These are phyloP conservation scores for Xylaria sp. DNA, from an alignment of 2,329 filamentous ascomycete genomes.

Conservation along the genomic window DNA sequence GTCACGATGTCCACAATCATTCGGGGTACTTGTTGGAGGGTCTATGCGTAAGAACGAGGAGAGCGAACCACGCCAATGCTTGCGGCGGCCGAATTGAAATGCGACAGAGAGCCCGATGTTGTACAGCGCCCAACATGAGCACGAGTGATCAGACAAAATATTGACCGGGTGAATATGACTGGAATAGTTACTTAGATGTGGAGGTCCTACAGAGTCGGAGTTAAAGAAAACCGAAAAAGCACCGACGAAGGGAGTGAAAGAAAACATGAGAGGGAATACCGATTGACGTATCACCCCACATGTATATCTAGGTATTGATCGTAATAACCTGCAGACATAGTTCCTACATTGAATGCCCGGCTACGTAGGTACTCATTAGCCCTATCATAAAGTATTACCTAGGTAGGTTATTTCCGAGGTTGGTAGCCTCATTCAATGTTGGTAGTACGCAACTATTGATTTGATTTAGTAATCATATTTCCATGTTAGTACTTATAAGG, in stretches of 20 bases:
- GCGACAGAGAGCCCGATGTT: slow-evolving; percentile 14
- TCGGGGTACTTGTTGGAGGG: slow-evolving; percentile 5
- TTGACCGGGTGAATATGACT: slow-evolving; percentile 11
- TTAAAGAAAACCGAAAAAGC: neutral
- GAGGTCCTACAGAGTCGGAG: neutral
- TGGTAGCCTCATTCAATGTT: neutral
- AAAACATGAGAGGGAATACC: neutral
- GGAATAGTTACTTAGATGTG: neutral
- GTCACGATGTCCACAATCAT: neutral
- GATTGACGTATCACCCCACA: neutral
- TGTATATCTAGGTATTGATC: neutral
- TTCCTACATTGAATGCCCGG: neutral
- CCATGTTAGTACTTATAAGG: neutral
- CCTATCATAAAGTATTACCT: neutral
- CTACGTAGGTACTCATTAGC: neutral
- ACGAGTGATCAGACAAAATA: neutral
- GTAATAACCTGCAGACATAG: neutral
- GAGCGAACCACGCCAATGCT: slow-evolving; percentile 7
- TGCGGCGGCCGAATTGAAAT: slow-evolving; percentile 15
- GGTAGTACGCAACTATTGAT: neutral
- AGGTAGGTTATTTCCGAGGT: neutral
- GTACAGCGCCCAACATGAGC: slow-evolving; percentile 8
- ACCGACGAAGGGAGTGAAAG: neutral
- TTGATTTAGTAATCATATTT: slow-evolving; percentile 10
- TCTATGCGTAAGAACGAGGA: neutral